Conservation (phyloP, 192 early-diverging fungal genomes). For the Rhizophagus sp. region DNA sequence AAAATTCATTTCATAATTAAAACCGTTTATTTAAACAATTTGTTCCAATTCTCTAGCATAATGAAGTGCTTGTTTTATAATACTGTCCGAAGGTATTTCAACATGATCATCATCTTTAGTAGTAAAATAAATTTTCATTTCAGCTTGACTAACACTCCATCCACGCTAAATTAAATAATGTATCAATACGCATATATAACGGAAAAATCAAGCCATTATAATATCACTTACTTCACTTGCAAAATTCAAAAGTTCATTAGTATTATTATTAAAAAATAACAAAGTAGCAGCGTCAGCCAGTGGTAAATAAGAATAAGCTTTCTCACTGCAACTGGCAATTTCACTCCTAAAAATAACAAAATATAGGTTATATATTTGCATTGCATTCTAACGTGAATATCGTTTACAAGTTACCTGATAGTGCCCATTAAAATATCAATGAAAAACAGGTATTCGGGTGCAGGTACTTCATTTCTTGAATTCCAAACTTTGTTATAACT, state of each 20-base stretch:
- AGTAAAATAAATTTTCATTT: slow-evolving; percentile 82
- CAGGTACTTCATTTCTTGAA: slow-evolving; percentile 83
- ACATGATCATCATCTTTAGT: slow-evolving; percentile 58
- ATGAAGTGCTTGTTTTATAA: slow-evolving; percentile 80
- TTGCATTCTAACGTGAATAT: neutral
- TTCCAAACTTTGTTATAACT: slow-evolving; percentile 98
- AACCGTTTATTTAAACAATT: slow-evolving; percentile 64
- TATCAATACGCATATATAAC: neutral
- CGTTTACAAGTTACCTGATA: slow-evolving; percentile 63
- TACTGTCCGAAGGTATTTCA: slow-evolving; percentile 79
- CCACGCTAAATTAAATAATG: slow-evolving; percentile 50
- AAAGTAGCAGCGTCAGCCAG: slow-evolving; percentile 89
- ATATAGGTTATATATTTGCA: neutral
- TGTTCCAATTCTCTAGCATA: slow-evolving; percentile 96
- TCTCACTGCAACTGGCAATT: slow-evolving; percentile 95
- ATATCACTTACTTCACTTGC: slow-evolving; percentile 68
- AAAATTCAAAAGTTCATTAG: slow-evolving; percentile 83
- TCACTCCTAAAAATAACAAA: slow-evolving; percentile 69
- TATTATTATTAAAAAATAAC: slow-evolving; percentile 78
- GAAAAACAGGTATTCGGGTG: slow-evolving; percentile 90
- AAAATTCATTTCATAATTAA: no score
- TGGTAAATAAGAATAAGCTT: slow-evolving; percentile 85
- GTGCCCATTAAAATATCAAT: slow-evolving; percentile 93
- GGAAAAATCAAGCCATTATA: neutral
- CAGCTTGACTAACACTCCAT: slow-evolving; percentile 81